These are phyloP conservation scores for Dacryopinax primogenitus DNA, from an alignment of 768 basidiomycete genomes.

Conservation along the genomic window DNA sequence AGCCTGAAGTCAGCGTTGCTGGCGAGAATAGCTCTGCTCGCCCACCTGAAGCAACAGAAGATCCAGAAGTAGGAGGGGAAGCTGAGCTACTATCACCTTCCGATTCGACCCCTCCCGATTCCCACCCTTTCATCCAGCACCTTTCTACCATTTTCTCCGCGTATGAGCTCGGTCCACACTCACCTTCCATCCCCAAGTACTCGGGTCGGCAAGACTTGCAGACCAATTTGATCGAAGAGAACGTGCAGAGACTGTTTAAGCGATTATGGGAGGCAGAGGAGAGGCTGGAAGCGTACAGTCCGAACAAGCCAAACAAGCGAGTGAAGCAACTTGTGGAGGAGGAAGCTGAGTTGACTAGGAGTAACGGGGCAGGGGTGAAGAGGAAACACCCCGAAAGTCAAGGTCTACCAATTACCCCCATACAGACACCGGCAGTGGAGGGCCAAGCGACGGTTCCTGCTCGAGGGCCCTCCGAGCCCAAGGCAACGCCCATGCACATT, in stretches of 20 bases:
- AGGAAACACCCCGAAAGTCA: background rate
- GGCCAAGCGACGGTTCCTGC: too few species aligned
- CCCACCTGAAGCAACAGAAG: background rate
- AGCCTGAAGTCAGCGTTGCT: background rate
- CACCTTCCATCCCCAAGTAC: conserved; percentile 14
- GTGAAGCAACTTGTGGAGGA: conserved; percentile 14
- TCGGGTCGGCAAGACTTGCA: conserved; percentile 44
- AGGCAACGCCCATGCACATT: background rate
- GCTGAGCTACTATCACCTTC: background rate
- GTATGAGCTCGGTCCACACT: conserved; percentile 41
- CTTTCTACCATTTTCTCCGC: conserved; percentile 46
- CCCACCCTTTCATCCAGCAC: conserved; percentile 37
- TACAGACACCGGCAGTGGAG: background rate
- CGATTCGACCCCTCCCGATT: background rate
- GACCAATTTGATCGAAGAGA: conserved; percentile 44
- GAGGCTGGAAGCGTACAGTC: conserved; percentile 26
- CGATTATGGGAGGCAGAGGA: conserved; percentile 49
- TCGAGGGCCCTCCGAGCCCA: too few species aligned
- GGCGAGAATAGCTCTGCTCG: background rate
- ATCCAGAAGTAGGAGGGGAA: background rate
- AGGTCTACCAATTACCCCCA: background rate
- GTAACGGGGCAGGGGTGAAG: too few species aligned
- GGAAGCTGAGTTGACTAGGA: too few species aligned
- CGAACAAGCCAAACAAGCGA: conserved; percentile 6
- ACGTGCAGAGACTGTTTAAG: conserved; percentile 38